These are phyloP conservation scores for Yarrowia sp. DNA, from an alignment of 805 yeast genomes.

Conservation along the genomic window DNA sequence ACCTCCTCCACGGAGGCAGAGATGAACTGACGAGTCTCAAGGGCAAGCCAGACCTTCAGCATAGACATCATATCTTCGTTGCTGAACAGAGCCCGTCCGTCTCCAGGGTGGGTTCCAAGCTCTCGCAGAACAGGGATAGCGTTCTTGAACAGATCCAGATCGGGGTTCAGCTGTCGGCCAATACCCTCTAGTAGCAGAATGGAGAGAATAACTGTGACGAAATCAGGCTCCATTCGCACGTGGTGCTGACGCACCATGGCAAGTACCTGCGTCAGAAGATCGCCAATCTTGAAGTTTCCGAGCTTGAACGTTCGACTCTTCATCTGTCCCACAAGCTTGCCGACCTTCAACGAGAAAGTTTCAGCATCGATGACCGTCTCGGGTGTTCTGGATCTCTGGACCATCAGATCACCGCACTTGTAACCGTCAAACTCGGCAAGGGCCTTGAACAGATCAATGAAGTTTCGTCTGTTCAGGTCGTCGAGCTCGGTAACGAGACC, in stretches of 20 bases:
- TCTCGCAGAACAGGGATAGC: slow-evolving; percentile 83
- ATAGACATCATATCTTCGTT: slow-evolving; percentile 59
- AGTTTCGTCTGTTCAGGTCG: slow-evolving; percentile 72
- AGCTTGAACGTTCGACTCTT: slow-evolving; percentile 86
- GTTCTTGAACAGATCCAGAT: slow-evolving; percentile 90
- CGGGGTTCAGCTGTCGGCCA: slow-evolving; percentile 91
- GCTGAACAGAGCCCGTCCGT: slow-evolving; percentile 39
- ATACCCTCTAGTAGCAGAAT: slow-evolving; percentile 89
- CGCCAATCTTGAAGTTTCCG: slow-evolving; percentile 91
- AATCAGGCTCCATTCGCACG: slow-evolving; percentile 97
- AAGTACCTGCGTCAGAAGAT: slow-evolving; percentile 78
- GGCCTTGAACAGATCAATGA: slow-evolving; percentile 84
- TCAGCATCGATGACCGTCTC: slow-evolving; percentile 84
- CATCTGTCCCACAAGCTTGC: slow-evolving; percentile 73
- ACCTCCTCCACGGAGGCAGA: slow-evolving; percentile 74
- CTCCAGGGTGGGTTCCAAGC: slow-evolving; percentile 68
- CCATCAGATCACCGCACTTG: slow-evolving; percentile 91
- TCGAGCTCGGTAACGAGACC: slow-evolving; percentile 91
- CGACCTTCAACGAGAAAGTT: slow-evolving; percentile 82
- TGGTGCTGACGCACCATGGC: slow-evolving; percentile 92
- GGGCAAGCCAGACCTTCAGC: slow-evolving; percentile 87
- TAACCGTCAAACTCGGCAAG: slow-evolving; percentile 91
- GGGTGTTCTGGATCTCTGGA: slow-evolving; percentile 91
- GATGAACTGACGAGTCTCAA: slow-evolving; percentile 85
- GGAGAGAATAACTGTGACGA: slow-evolving; percentile 92